Evolutionary conservation across 495 filamentous ascomycete genomes (phyloP).

Genomic region (Durotheca rogersii): DNA sequence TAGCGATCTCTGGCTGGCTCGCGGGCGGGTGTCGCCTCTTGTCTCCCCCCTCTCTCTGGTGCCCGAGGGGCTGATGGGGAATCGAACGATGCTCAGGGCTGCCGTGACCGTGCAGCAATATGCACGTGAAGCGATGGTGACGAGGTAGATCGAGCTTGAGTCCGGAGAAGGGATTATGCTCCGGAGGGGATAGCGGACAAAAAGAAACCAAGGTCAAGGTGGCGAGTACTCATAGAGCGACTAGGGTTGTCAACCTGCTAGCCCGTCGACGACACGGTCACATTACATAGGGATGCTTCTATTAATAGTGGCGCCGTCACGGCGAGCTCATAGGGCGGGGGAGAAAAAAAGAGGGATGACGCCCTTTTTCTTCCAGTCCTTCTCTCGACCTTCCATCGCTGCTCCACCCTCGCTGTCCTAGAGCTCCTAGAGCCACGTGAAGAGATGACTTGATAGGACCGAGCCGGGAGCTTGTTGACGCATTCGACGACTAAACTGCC

Average conservation of each 20-base stretch:
- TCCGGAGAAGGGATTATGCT: conserved; percentile 11
- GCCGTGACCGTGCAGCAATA: background rate
- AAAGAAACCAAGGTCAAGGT: conserved; percentile 7
- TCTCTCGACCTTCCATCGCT: conserved; percentile 27
- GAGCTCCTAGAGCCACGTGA: conserved; percentile 13
- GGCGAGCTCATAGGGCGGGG: conserved; percentile 9
- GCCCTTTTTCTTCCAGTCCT: conserved; percentile 32
- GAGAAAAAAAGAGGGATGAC: no score
- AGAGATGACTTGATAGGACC: conserved; percentile 16
- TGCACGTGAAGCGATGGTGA: conserved; percentile 7
- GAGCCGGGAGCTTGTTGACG: conserved; percentile 10
- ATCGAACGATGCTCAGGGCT: conserved; percentile 4
- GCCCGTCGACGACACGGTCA: conserved; percentile 22
- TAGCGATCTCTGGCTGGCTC: no score
- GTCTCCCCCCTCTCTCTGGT: background rate
- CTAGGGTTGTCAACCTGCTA: conserved; percentile 18
- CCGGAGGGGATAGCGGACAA: background rate
- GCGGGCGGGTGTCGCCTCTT: conserved; percentile 3
- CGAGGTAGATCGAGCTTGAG: background rate
- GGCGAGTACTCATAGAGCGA: no score
- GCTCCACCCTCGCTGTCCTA: conserved; percentile 28
- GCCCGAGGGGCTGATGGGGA: conserved; percentile 3
- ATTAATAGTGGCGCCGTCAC: conserved; percentile 34
- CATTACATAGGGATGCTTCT: conserved; percentile 13
- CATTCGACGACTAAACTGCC: conserved; percentile 10